Percentiles rank a stretch among this genome's conserved stretches.
phyloP scores from a whole-genome alignment of 139 green algal species.

The Auxenochlorella pyrenoidosa region DNA sequence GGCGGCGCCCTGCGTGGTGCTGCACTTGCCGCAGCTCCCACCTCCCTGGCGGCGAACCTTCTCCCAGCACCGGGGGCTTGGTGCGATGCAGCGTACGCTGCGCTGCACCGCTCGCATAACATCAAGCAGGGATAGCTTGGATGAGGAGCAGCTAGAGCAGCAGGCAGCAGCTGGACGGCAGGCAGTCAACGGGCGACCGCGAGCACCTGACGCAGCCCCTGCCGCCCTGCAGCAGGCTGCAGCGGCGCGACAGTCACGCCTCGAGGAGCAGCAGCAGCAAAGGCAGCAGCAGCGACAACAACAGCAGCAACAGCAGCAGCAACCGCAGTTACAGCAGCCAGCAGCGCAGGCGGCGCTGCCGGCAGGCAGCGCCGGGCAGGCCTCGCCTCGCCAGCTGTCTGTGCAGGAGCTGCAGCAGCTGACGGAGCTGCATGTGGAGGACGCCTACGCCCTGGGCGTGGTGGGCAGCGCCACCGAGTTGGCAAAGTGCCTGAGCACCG shows the following conservation, averaged over 20 bases:
- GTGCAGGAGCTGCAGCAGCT: constrained; percentile 22
- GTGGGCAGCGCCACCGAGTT: constrained; percentile 30
- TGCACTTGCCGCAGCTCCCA: no score
- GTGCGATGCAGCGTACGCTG: not conserved
- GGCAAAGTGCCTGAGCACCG: constrained; percentile 25
- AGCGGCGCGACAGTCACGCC: not conserved
- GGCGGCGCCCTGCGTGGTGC: not conserved
- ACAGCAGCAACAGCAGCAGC: no score
- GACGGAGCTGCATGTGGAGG: constrained; percentile 29
- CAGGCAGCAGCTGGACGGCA: not conserved
- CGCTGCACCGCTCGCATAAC: constrained; percentile 11
- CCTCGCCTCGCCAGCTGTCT: constrained; percentile 38
- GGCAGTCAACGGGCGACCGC: not conserved
- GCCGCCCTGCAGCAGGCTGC: not conserved
- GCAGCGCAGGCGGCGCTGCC: not conserved
- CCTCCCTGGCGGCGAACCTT: no score
- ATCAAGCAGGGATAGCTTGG: constrained; percentile 23
- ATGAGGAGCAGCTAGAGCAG: constrained; percentile 14
- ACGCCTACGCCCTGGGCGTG: constrained; percentile 8
- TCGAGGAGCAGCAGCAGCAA: not conserved
- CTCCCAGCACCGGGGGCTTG: not conserved
- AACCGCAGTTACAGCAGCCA: no score
- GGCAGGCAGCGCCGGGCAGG: not conserved
- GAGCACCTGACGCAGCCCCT: not conserved
- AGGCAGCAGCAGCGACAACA: not conserved